Percentiles rank a stretch among this genome's conserved stretches.
These are phyloP conservation scores for Eruca vesicaria DNA, from an alignment of 441 rosid species.

Conservation along the genomic window DNA sequence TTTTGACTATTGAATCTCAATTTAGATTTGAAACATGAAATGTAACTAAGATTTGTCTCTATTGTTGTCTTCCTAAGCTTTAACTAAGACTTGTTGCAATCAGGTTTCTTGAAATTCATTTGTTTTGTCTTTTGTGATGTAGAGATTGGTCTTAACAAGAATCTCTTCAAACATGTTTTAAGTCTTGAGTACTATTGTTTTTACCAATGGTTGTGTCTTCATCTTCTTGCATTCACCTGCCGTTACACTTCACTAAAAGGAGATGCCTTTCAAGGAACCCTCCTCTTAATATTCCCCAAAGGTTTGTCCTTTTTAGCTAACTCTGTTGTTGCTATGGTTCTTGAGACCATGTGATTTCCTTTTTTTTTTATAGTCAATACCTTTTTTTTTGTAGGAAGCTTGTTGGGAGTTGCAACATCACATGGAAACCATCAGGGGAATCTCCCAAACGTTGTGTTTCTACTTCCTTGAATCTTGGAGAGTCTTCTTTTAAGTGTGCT, in stretches of 20 bases:
- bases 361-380: not conserved
- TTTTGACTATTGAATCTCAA: not conserved
- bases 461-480: conserved; percentile 38
- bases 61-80: not conserved
- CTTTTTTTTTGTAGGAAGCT: conserved; percentile 19
- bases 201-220: conserved; percentile 51
- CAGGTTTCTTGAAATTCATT: not conserved
- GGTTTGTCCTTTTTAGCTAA: conserved; percentile 21
- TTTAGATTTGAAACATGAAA: not conserved
- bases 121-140: not conserved
- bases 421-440: conserved; percentile 32
- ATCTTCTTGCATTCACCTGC: conserved; percentile 46
- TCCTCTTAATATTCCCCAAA: conserved; percentile 29
- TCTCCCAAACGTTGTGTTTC: conserved; percentile 1
- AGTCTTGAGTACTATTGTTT: not conserved
- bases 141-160: not conserved
- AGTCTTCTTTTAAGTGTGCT: conserved; percentile 35
- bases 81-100: no score
- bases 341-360: not conserved
- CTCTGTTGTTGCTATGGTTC: not conserved
- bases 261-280: conserved; percentile 21
- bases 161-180: conserved; percentile 27
- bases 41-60: not conserved
- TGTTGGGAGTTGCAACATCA: conserved; percentile 38
- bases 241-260: conserved; percentile 29